phyloP scores from a whole-genome alignment of 2,329 filamentous ascomycete genomes.

The Lasiodiplodia gonubiensis region DNA sequence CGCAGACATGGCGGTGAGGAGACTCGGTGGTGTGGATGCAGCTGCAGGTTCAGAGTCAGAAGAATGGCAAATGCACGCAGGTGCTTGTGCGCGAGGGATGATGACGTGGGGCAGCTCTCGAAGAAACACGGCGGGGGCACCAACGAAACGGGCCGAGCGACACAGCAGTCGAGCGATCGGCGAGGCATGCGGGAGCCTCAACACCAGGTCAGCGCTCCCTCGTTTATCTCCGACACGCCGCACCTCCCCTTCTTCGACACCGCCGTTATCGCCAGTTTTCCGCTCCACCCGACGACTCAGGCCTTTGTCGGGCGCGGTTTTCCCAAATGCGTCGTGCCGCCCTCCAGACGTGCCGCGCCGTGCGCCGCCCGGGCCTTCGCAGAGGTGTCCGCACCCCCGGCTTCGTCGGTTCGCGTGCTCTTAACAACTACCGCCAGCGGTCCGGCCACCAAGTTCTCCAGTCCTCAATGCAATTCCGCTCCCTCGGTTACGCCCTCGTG shows the following conservation, averaged over 20 bases:
- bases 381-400: constrained; percentile 55
- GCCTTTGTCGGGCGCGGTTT: constrained; percentile 17
- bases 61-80: not conserved
- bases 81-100: constrained; percentile 4
- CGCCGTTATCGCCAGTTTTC: constrained; percentile 2
- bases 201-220: constrained; percentile 20
- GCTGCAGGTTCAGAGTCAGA: not conserved
- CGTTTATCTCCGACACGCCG: constrained; percentile 17
- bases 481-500: constrained; percentile 69
- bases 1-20: constrained; percentile 61
- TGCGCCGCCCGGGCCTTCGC: constrained; percentile 68
- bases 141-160: constrained; percentile 20
- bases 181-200: constrained; percentile 21
- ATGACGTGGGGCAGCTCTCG: constrained; percentile 25
- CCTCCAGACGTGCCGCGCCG: constrained; percentile 70
- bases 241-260: not conserved
- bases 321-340: constrained; percentile 74
- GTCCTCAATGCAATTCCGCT: constrained; percentile 77
- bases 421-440: constrained; percentile 40
- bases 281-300: constrained; percentile 14
- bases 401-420: constrained; percentile 57
- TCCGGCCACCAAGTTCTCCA: constrained; percentile 56
- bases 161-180: constrained; percentile 13
- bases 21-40: not conserved
- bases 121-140: not conserved